phyloP scores from a whole-genome alignment of 2,329 filamentous ascomycete genomes.

The Penicillium sp. region DNA sequence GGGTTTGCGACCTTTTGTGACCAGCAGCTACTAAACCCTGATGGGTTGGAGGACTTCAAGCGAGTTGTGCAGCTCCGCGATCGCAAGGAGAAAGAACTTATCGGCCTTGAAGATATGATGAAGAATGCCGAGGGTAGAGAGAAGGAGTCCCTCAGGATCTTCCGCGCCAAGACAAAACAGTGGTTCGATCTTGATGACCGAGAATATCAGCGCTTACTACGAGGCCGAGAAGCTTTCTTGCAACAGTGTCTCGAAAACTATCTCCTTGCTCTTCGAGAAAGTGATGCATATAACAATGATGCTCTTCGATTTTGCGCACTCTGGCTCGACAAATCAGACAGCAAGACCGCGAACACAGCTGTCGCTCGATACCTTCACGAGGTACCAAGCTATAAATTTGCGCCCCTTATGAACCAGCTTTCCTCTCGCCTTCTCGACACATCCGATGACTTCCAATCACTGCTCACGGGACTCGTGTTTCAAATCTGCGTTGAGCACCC shows the following conservation, averaged over 20 bases:
- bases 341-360: slow-evolving; percentile 70
- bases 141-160: slow-evolving; percentile 57
- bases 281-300: slow-evolving; percentile 84
- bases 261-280: slow-evolving; percentile 75
- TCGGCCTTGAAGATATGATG: slow-evolving; percentile 64
- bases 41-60: slow-evolving; percentile 77
- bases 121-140: slow-evolving; percentile 50
- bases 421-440: slow-evolving; percentile 83
- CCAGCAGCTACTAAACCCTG: slow-evolving; percentile 82
- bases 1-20: slow-evolving; percentile 96
- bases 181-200: slow-evolving; percentile 90
- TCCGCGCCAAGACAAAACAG: slow-evolving; percentile 70
- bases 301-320: slow-evolving; percentile 87
- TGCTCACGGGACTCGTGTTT: slow-evolving; percentile 70
- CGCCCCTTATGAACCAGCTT: slow-evolving; percentile 88
- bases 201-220: slow-evolving; percentile 75
- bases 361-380: slow-evolving; percentile 66
- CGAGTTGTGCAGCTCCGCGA: slow-evolving; percentile 75
- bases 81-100: slow-evolving; percentile 76
- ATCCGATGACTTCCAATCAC: slow-evolving; percentile 67
- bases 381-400: slow-evolving; percentile 90
- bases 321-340: slow-evolving; percentile 86
- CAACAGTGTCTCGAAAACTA: slow-evolving; percentile 90
- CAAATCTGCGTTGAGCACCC: slow-evolving; percentile 90
- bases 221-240: slow-evolving; percentile 78